These are phyloP conservation scores for Sambucus nigra DNA, from an alignment of 129 eudicot genomes.

Conservation along the genomic window DNA sequence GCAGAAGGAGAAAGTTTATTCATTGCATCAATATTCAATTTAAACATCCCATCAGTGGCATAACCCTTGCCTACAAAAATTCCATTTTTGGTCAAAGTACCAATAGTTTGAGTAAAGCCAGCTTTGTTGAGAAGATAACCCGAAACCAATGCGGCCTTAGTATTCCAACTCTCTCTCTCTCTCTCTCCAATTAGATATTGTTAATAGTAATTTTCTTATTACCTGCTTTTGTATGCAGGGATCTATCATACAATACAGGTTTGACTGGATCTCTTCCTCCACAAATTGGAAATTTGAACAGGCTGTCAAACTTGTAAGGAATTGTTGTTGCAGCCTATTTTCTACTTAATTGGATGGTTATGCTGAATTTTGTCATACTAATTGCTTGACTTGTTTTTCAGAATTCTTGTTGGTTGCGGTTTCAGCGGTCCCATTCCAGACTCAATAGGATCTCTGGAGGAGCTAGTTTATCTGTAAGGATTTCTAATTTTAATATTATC, in stretches of 20 bases:
- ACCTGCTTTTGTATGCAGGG: conserved; percentile 34
- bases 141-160: no score
- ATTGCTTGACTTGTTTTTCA: conserved; percentile 20
- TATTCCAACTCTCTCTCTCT: no score
- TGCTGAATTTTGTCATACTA: background rate
- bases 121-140: no score
- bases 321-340: background rate
- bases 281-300: conserved; percentile 53
- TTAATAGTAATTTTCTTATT: background rate
- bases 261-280: conserved; percentile 68
- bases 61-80: no score
- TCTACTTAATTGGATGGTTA: no score
- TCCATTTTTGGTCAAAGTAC: no score
- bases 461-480: conserved; percentile 62
- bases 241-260: conserved; percentile 69
- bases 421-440: conserved; percentile 73
- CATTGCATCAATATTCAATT: no score
- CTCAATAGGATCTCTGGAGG: conserved; percentile 54
- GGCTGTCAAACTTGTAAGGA: conserved; percentile 71
- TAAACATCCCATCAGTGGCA: no score
- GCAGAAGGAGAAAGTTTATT: no score
- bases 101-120: no score
- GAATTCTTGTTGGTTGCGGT: conserved; percentile 77
- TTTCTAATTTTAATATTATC: background rate
- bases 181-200: background rate